Percentiles rank a stretch among this genome's conserved stretches.
These are phyloP conservation scores for Cyclotella baltica DNA, from an alignment of 108 stramenopile genomes.

Conservation along the genomic window DNA sequence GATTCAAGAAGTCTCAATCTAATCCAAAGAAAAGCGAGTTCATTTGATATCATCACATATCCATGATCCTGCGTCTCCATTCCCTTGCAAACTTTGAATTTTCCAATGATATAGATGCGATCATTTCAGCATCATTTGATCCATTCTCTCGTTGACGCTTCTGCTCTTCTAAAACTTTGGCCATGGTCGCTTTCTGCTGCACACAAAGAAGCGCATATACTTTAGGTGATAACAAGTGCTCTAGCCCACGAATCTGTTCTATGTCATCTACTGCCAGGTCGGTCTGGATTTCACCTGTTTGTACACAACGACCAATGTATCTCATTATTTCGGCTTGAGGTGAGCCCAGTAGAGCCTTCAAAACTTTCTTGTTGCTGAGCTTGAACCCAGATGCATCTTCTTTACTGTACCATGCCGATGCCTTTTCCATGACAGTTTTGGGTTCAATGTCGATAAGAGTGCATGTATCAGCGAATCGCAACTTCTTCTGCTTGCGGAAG, in stretches of 20 bases:
- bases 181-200: background rate
- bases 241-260: constrained; percentile 1
- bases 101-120: background rate
- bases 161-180: background rate
- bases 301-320: background rate
- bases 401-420: background rate
- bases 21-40: no score
- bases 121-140: background rate
- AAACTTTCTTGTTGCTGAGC: background rate
- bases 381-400: background rate
- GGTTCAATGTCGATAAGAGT: background rate
- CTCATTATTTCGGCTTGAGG: background rate
- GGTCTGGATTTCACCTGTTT: background rate
- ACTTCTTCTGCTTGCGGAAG: background rate
- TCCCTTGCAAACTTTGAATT: background rate
- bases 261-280: background rate
- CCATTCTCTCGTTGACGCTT: background rate
- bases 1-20: no score
- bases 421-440: background rate
- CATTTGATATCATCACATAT: no score
- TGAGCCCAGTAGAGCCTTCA: background rate
- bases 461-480: background rate
- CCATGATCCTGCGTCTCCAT: background rate
- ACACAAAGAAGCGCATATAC: background rate
- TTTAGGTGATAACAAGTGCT: background rate